phyloP scores from a whole-genome alignment of 163 green algal species.

The Coccomyxa subellipsoidea region DNA sequence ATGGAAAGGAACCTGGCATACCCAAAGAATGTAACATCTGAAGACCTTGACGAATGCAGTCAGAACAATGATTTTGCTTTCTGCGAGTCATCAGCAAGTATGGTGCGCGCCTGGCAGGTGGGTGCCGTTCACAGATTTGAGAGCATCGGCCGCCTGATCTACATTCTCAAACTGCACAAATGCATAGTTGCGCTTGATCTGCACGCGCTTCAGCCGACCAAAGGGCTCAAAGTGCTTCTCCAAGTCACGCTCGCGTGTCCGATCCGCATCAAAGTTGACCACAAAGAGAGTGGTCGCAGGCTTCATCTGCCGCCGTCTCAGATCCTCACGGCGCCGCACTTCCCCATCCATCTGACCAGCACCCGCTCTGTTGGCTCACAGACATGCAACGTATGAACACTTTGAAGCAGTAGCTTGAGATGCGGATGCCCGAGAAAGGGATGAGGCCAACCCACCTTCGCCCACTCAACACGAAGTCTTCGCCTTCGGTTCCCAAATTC shows the following conservation, averaged over 20 bases:
- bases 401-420: no score
- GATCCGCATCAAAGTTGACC: constrained; percentile 69
- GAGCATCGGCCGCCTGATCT: constrained; percentile 54
- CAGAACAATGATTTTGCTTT: no score
- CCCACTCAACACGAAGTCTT: constrained; percentile 67
- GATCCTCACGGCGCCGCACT: constrained; percentile 39
- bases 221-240: constrained; percentile 65
- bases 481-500: constrained; percentile 38
- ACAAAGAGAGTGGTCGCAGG: constrained; percentile 68
- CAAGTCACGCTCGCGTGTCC: constrained; percentile 53
- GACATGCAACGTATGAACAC: no score
- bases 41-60: no score
- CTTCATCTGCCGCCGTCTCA: constrained; percentile 33
- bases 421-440: no score
- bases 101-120: constrained; percentile 28
- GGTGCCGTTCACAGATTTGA: constrained; percentile 43
- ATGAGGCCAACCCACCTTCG: constrained; percentile 52
- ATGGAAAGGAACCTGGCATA: no score
- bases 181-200: constrained; percentile 80
- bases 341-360: constrained; percentile 40
- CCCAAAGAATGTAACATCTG: no score
- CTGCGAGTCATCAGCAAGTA: not conserved
- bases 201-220: constrained; percentile 58
- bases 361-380: no score
- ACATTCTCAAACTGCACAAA: constrained; percentile 66